Conservation (phyloP, 2,329 filamentous ascomycete species). For the Tolypocladium pustulatum region DNA sequence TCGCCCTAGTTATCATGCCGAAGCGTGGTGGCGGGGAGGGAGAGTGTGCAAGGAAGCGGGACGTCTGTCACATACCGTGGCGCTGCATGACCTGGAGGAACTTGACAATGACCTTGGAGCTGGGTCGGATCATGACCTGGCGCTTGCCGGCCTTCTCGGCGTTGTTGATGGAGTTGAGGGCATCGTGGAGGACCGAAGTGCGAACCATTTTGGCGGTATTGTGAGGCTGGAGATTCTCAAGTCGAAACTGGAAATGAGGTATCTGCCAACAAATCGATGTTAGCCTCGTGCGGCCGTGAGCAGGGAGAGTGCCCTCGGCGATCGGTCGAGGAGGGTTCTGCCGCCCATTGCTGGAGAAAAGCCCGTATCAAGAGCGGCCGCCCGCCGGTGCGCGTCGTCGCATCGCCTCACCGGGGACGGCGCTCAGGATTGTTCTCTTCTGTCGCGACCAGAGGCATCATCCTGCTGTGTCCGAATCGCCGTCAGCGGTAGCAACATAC, state of each 20-base stretch:
- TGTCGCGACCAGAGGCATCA: conserved; percentile 41
- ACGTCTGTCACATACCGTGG: conserved; percentile 66
- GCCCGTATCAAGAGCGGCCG: conserved; percentile 43
- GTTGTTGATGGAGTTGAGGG: conserved; percentile 99
- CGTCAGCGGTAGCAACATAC: conserved; percentile 20
- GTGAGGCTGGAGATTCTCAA: conserved; percentile 63
- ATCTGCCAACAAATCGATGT: conserved; percentile 42
- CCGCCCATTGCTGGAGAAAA: conserved; percentile 56
- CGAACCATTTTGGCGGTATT: conserved; percentile 86
- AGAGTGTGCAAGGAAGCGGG: neutral
- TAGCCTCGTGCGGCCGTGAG: conserved; percentile 55
- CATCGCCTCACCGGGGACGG: conserved; percentile 12
- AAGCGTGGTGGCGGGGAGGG: conserved; percentile 29
- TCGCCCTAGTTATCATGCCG: conserved; percentile 99
- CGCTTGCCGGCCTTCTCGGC: conserved; percentile 99
- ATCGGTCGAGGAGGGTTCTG: conserved; percentile 54
- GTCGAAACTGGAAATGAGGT: conserved; percentile 57
- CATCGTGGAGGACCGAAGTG: conserved; percentile 99
- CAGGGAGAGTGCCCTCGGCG: conserved; percentile 59
- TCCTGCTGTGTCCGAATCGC: conserved; percentile 25
- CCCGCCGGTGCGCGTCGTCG: neutral
- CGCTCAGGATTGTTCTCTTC: conserved; percentile 49
- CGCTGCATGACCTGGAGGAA: conserved; percentile 99
- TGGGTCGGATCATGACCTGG: conserved; percentile 95
- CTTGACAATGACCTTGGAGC: conserved; percentile 99